Conservation (phyloP, 208 protist genomes). For the Herpetomonas samuelpessoai region DNA sequence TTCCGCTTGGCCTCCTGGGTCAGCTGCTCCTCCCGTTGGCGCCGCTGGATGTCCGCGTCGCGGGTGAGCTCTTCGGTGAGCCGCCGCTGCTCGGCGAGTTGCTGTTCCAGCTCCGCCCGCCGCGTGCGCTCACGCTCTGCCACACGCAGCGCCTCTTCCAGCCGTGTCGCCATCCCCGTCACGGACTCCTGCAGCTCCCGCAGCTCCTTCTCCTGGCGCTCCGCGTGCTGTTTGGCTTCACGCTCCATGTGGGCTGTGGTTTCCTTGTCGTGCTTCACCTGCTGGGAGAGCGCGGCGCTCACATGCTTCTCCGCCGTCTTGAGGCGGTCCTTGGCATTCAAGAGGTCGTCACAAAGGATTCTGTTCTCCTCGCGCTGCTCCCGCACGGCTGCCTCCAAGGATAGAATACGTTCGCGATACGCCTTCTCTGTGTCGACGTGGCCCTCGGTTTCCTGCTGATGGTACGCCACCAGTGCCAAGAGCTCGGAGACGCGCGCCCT, state of each 20-base stretch:
- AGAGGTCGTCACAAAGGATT: constrained; percentile 6
- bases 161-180: constrained; percentile 18
- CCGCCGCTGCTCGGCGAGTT: no score
- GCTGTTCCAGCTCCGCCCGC: constrained; percentile 22
- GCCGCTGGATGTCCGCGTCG: constrained; percentile 12
- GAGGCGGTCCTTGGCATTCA: constrained; percentile 12
- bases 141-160: constrained; percentile 25
- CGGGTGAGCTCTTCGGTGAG: no score
- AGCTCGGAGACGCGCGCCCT: constrained; percentile 26
- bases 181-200: constrained; percentile 16
- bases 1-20: constrained; percentile 5
- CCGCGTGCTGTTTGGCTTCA: constrained; percentile 15
- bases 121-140: constrained; percentile 33
- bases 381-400: constrained; percentile 37
- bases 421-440: constrained; percentile 39
- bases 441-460: constrained; percentile 52
- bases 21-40: constrained; percentile 14
- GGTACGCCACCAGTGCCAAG: constrained; percentile 34
- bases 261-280: no score
- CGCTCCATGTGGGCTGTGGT: no score
- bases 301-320: background rate
- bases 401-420: constrained; percentile 56
- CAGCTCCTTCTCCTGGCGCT: constrained; percentile 19
- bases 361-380: constrained; percentile 20
- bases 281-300: background rate